A percentile compares a stretch with the other conserved stretches of the same genome.
phyloP scores from a whole-genome alignment of 371 early-diverging fungal species.

The Mucor racemosus region DNA sequence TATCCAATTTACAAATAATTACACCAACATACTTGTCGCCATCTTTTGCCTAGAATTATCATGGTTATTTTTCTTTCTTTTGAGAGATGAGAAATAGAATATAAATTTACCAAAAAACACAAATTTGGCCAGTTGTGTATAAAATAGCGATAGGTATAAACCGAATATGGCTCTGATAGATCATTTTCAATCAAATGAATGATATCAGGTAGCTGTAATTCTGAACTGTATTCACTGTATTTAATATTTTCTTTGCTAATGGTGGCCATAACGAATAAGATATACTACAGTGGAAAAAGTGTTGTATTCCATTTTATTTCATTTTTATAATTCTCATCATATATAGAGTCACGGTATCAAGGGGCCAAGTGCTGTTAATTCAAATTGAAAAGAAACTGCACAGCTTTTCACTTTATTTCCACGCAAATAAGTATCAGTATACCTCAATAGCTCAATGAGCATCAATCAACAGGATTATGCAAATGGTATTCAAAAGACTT shows the following conservation, averaged over 20 bases:
- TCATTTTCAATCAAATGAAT: conserved; percentile 86
- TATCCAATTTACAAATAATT: conserved; percentile 89
- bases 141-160: conserved; percentile 98
- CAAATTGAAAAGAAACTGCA: too few species aligned
- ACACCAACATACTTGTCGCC: conserved; percentile 78
- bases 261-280: not conserved
- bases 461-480: too few species aligned
- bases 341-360: too few species aligned
- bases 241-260: not conserved
- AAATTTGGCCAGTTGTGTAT: conserved; percentile 89
- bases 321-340: too few species aligned
- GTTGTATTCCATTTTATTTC: too few species aligned
- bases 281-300: too few species aligned
- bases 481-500: too few species aligned
- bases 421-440: too few species aligned
- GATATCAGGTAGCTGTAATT: conserved; percentile 75
- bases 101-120: conserved; percentile 70
- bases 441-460: too few species aligned
- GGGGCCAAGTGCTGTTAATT: too few species aligned
- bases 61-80: not conserved
- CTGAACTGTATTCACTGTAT: conserved; percentile 67
- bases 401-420: too few species aligned
- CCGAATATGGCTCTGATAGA: conserved; percentile 94
- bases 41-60: conserved; percentile 58
- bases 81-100: not conserved